These are phyloP conservation scores for Debaryomycetaceae sp. DNA, from an alignment of 1,139 yeast species.

Conservation along the genomic window DNA sequence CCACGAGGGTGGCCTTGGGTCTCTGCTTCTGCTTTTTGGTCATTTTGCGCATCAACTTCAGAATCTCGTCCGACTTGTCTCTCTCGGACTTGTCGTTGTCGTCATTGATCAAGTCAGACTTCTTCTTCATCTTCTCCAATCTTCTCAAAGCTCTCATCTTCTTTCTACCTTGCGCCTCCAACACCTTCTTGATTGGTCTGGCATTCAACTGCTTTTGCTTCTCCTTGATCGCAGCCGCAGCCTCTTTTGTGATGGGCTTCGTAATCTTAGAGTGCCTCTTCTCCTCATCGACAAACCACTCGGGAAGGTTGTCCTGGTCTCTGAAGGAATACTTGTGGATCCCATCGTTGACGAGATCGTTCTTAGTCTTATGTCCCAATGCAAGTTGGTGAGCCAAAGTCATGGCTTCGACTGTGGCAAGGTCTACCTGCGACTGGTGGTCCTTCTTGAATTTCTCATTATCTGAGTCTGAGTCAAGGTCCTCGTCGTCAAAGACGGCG, in stretches of 20 bases:
- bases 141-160: conserved; percentile 88
- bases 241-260: conserved; percentile 95
- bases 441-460: conserved; percentile 33
- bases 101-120: conserved; percentile 87
- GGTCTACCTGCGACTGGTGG: conserved; percentile 64
- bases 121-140: conserved; percentile 87
- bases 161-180: conserved; percentile 96
- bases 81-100: conserved; percentile 83
- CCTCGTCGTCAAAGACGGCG: conserved; percentile 13
- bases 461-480: conserved; percentile 36
- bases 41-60: conserved; percentile 76
- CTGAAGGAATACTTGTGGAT: conserved; percentile 89
- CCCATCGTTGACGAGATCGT: conserved; percentile 85
- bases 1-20: conserved; percentile 85
- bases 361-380: conserved; percentile 75
- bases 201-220: conserved; percentile 89
- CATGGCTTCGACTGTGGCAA: conserved; percentile 96
- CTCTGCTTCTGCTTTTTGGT: conserved; percentile 71
- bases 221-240: conserved; percentile 86
- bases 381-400: conserved; percentile 96
- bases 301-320: conserved; percentile 86
- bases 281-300: conserved; percentile 95
- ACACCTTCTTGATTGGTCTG: conserved; percentile 95
- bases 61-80: conserved; percentile 92
- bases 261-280: conserved; percentile 76